These are phyloP conservation scores for Vishniacozyma victoriae DNA, from an alignment of 768 basidiomycete genomes.

Conservation along the genomic window DNA sequence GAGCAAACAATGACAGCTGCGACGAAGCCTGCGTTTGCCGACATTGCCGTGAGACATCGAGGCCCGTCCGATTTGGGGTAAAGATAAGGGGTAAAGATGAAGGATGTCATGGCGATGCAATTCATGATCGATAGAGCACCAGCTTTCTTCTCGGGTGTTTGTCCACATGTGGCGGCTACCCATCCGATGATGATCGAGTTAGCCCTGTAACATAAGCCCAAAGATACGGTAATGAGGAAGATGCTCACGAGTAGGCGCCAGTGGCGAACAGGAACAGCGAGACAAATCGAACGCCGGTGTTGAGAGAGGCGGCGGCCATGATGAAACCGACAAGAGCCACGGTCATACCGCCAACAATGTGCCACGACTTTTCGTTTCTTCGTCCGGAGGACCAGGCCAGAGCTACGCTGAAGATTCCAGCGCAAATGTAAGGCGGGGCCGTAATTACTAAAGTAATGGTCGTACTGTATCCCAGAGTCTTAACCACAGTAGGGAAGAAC, in stretches of 20 bases:
- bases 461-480: constrained; percentile 18
- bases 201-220: not conserved
- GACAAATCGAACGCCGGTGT: constrained; percentile 17
- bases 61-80: constrained; percentile 12
- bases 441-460: constrained; percentile 20
- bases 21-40: constrained; percentile 9
- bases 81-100: constrained; percentile 17
- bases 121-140: constrained; percentile 14
- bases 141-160: constrained; percentile 9
- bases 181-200: constrained; percentile 10
- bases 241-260: constrained; percentile 1
- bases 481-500: constrained; percentile 22
- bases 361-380: constrained; percentile 26
- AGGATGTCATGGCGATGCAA: constrained; percentile 6
- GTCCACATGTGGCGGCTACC: constrained; percentile 12
- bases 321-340: constrained; percentile 20
- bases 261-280: constrained; percentile 9
- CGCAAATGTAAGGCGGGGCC: constrained; percentile 20
- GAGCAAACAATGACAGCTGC: constrained; percentile 2
- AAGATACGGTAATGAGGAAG: not conserved
- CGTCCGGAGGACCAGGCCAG: constrained; percentile 15
- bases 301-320: constrained; percentile 14
- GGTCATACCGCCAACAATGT: constrained; percentile 18
- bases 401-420: constrained; percentile 8
- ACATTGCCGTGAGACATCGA: constrained; percentile 4